phyloP scores from a whole-genome alignment of 495 filamentous ascomycete genomes.

The Podospora pseudoanserina region DNA sequence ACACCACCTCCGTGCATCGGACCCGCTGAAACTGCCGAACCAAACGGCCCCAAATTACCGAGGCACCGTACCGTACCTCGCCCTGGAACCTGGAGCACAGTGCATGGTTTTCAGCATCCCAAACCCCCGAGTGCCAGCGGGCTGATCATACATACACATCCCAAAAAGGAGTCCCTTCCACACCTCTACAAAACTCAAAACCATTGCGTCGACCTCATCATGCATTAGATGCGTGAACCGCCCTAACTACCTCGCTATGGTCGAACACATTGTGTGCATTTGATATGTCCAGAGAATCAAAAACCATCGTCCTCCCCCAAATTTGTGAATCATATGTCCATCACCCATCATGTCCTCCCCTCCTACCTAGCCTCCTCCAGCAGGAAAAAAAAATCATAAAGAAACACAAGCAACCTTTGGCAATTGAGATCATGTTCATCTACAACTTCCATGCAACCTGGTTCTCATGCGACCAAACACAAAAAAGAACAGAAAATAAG shows the following conservation, averaged over 20 bases:
- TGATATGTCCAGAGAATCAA: constrained; percentile 44
- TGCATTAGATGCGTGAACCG: constrained; percentile 5
- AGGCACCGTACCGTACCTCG: neutral
- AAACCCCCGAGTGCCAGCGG: neutral
- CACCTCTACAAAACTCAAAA: neutral
- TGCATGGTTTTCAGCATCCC: constrained; percentile 9
- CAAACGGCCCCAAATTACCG: neutral
- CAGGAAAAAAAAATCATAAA: constrained; percentile 10
- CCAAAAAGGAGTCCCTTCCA: neutral
- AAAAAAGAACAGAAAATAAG: constrained; percentile 18
- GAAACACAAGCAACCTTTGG: constrained; percentile 24
- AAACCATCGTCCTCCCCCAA: constrained; percentile 25
- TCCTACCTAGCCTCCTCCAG: constrained; percentile 9
- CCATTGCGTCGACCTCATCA: constrained; percentile 7
- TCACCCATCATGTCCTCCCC: constrained; percentile 25
- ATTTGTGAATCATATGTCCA: constrained; percentile 33
- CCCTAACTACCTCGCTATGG: neutral
- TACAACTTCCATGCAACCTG: constrained; percentile 24
- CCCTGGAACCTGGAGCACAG: constrained; percentile 10
- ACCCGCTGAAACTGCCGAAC: neutral
- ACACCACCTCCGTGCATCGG: neutral
- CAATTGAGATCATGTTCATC: constrained; percentile 22
- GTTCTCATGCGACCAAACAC: constrained; percentile 42
- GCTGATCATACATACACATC: neutral
- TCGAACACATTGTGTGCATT: constrained; percentile 21